phyloP scores from a whole-genome alignment of 2,329 filamentous ascomycete species.

The Phyllosticta citriasiana region DNA sequence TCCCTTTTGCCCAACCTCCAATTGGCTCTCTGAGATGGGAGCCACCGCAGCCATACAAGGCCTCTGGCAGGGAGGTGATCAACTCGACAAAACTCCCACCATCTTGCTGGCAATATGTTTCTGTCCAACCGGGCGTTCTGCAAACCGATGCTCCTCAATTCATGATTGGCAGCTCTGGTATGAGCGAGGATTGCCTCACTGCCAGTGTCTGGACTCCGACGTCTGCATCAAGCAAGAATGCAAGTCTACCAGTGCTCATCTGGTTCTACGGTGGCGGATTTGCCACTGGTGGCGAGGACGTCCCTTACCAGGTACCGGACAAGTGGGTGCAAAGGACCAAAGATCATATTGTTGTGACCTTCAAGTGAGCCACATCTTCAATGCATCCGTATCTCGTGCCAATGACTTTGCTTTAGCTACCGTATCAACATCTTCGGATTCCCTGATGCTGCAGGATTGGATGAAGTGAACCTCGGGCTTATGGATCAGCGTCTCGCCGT shows the following conservation, averaged over 20 bases:
- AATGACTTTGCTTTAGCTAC: constrained; percentile 12
- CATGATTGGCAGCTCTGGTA: neutral
- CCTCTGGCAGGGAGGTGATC: constrained; percentile 13
- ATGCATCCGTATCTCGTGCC: constrained; percentile 13
- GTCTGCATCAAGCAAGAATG: constrained; percentile 11
- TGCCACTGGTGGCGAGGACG: constrained; percentile 2
- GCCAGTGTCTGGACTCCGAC: constrained; percentile 25
- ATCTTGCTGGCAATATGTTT: constrained; percentile 9
- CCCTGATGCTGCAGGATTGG: constrained; percentile 11
- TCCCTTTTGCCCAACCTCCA: constrained; percentile 26
- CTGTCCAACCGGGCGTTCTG: constrained; percentile 13
- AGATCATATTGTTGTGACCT: constrained; percentile 21
- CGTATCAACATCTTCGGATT: constrained; percentile 33
- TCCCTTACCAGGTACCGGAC: constrained; percentile 6
- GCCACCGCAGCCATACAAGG: constrained; percentile 19
- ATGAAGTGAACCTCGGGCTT: constrained; percentile 26
- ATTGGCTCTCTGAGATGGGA: constrained; percentile 24
- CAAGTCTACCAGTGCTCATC: constrained; percentile 21
- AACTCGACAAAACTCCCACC: constrained; percentile 1
- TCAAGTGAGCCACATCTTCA: constrained; percentile 12
- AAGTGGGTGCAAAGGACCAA: constrained; percentile 16
- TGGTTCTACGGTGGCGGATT: constrained; percentile 11
- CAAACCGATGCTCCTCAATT: constrained; percentile 6
- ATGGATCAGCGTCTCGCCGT: constrained; percentile 30
- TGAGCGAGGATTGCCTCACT: constrained; percentile 23